Evolutionary conservation across 2,329 filamentous ascomycete genomes (phyloP).

Genomic region (Aspergillus bombycis): DNA sequence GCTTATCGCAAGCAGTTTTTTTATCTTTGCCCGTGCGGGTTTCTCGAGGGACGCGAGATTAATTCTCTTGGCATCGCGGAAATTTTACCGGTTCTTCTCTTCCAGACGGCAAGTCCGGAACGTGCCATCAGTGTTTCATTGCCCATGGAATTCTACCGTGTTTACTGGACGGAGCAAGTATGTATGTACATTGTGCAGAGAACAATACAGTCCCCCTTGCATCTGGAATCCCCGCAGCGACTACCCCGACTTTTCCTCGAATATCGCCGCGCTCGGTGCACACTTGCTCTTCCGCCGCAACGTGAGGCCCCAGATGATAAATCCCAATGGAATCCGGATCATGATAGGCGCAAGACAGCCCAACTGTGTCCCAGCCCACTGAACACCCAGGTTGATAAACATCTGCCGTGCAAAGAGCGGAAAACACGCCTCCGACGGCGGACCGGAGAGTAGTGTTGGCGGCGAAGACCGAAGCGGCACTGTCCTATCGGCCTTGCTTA

Average conservation of each 20-base stretch:
- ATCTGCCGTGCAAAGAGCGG: slow-evolving; percentile 42
- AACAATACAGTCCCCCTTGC: background rate
- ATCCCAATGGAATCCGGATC: slow-evolving; percentile 43
- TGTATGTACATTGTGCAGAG: background rate
- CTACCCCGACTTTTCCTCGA: slow-evolving; percentile 18
- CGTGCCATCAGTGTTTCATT: background rate
- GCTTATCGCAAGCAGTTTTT: background rate
- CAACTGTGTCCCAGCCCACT: slow-evolving; percentile 44
- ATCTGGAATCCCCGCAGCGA: background rate
- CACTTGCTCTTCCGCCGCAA: slow-evolving; percentile 35
- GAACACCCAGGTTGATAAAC: slow-evolving; percentile 41
- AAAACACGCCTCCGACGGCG: slow-evolving; percentile 37
- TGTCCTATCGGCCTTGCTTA: slow-evolving; percentile 21
- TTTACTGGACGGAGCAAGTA: background rate
- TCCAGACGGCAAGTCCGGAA: background rate
- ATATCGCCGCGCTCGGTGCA: slow-evolving; percentile 22
- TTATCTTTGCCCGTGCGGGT: background rate
- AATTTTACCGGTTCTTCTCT: background rate
- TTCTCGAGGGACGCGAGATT: background rate
- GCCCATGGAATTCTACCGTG: background rate
- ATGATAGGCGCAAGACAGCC: slow-evolving; percentile 40
- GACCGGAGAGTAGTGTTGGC: slow-evolving; percentile 45
- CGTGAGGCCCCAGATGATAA: slow-evolving; percentile 34
- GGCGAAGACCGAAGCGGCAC: slow-evolving; percentile 42
- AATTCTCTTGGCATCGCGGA: background rate